These are phyloP conservation scores for Hansenula sp. DNA, from an alignment of 1,139 yeast species.

Conservation along the genomic window DNA sequence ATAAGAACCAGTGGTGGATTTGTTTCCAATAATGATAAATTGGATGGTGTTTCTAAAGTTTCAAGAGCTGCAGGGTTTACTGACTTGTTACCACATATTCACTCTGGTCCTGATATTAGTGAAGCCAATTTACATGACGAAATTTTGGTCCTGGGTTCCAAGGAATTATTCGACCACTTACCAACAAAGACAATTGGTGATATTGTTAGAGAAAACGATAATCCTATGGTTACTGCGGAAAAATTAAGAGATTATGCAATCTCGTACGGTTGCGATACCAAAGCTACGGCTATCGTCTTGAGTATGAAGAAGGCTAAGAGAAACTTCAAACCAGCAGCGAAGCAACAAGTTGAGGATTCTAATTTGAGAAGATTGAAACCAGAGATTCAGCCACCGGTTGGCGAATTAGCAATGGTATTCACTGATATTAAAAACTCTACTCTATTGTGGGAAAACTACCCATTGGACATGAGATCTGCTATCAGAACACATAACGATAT, in stretches of 20 bases:
- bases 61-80: slow-evolving; percentile 93
- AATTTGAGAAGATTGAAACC: slow-evolving; percentile 80
- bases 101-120: slow-evolving; percentile 80
- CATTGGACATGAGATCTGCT: slow-evolving; percentile 95
- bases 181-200: slow-evolving; percentile 88
- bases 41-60: slow-evolving; percentile 78
- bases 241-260: slow-evolving; percentile 91
- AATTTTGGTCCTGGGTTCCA: slow-evolving; percentile 81
- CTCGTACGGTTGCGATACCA: slow-evolving; percentile 83
- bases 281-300: slow-evolving; percentile 80
- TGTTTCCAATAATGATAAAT: slow-evolving; percentile 79
- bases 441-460: slow-evolving; percentile 86
- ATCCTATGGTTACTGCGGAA: slow-evolving; percentile 91
- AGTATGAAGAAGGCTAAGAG: slow-evolving; percentile 48
- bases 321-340: slow-evolving; percentile 39
- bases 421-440: slow-evolving; percentile 97
- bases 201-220: slow-evolving; percentile 74
- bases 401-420: slow-evolving; percentile 91
- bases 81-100: slow-evolving; percentile 81
- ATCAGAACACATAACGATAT: slow-evolving; percentile 89
- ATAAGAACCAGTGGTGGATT: slow-evolving; percentile 90
- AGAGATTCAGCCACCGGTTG: slow-evolving; percentile 93
- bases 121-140: slow-evolving; percentile 71
- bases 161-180: slow-evolving; percentile 81
- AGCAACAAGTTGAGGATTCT: slow-evolving; percentile 65